Evolutionary conservation across 2,329 filamentous ascomycete genomes (phyloP).

Genomic region (Cytospora piceicola): DNA sequence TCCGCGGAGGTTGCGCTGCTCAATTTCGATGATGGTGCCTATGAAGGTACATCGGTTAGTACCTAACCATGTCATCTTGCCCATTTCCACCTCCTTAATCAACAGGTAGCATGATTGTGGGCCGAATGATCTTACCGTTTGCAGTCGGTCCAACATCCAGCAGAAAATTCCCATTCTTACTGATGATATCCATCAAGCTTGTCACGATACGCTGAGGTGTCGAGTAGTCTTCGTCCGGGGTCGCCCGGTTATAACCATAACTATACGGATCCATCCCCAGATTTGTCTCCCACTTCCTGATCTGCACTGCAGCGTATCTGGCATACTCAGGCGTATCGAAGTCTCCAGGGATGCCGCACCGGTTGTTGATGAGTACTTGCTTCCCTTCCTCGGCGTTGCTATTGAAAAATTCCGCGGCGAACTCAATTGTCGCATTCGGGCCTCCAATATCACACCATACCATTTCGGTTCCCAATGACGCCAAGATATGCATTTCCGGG

Average conservation of each 20-base stretch:
- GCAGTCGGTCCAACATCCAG: slow-evolving; percentile 36
- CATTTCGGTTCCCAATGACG: slow-evolving; percentile 47
- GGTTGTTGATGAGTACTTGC: slow-evolving; percentile 29
- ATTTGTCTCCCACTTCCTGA: slow-evolving; percentile 33
- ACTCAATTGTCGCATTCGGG: slow-evolving; percentile 47
- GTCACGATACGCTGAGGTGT: slow-evolving; percentile 34
- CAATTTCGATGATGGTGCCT: slow-evolving; percentile 26
- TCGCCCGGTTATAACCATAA: slow-evolving; percentile 33
- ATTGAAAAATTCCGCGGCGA: slow-evolving; percentile 49
- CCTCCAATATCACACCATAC: slow-evolving; percentile 54
- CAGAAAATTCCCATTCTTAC: slow-evolving; percentile 39
- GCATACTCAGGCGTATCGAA: slow-evolving; percentile 34
- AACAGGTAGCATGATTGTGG: too few relatives aligned
- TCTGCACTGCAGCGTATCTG: slow-evolving; percentile 26
- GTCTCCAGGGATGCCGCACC: slow-evolving; percentile 29
- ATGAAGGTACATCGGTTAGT: not conserved
- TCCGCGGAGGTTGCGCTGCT: slow-evolving; percentile 48
- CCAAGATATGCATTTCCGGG: slow-evolving; percentile 49
- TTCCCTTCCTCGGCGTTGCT: slow-evolving; percentile 34
- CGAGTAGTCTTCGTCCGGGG: slow-evolving; percentile 33
- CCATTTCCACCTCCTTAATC: not conserved
- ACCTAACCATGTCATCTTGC: too few relatives aligned
- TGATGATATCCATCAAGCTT: slow-evolving; percentile 37
- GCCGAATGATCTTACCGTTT: slow-evolving; percentile 14
- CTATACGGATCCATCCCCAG: slow-evolving; percentile 33